Conservation (phyloP, 2,329 filamentous ascomycete species). For the Ophiostoma pallidulum region DNA sequence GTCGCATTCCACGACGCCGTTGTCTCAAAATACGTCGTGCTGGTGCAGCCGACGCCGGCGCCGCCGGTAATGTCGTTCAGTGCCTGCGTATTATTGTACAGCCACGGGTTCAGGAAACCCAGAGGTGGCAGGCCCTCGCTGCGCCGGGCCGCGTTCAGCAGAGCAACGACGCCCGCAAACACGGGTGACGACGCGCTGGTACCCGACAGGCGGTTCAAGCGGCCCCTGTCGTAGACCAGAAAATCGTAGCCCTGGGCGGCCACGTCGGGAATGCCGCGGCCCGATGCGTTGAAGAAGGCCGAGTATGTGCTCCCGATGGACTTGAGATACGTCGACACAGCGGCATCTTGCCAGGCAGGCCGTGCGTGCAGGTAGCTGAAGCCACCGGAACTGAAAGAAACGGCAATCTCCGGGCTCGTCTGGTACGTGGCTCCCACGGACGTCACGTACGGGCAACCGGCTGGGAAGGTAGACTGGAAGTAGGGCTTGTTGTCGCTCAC, state of each 20-base stretch:
- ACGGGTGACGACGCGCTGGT: slow-evolving; percentile 32
- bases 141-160: slow-evolving; percentile 34
- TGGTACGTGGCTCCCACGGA: slow-evolving; percentile 48
- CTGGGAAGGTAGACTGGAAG: slow-evolving; percentile 31
- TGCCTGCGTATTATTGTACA: slow-evolving; percentile 24
- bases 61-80: slow-evolving; percentile 23
- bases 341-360: slow-evolving; percentile 31
- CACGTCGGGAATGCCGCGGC: slow-evolving; percentile 41
- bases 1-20: slow-evolving; percentile 24
- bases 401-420: slow-evolving; percentile 20
- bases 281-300: slow-evolving; percentile 32
- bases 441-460: slow-evolving; percentile 32
- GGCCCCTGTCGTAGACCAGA: slow-evolving; percentile 19
- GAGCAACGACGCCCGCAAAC: slow-evolving; percentile 32
- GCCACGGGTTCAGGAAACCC: slow-evolving; percentile 36
- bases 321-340: slow-evolving; percentile 30
- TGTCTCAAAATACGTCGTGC: slow-evolving; percentile 11
- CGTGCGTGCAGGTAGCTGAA: slow-evolving; percentile 37
- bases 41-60: slow-evolving; percentile 18
- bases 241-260: slow-evolving; percentile 41
- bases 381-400: slow-evolving; percentile 30
- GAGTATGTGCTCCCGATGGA: slow-evolving; percentile 34
- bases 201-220: slow-evolving; percentile 17
- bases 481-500: slow-evolving; percentile 35
- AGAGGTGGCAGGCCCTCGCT: slow-evolving; percentile 27